phyloP scores from a whole-genome alignment of 2,329 filamentous ascomycete genomes.

The Pyrenophora graminea region DNA sequence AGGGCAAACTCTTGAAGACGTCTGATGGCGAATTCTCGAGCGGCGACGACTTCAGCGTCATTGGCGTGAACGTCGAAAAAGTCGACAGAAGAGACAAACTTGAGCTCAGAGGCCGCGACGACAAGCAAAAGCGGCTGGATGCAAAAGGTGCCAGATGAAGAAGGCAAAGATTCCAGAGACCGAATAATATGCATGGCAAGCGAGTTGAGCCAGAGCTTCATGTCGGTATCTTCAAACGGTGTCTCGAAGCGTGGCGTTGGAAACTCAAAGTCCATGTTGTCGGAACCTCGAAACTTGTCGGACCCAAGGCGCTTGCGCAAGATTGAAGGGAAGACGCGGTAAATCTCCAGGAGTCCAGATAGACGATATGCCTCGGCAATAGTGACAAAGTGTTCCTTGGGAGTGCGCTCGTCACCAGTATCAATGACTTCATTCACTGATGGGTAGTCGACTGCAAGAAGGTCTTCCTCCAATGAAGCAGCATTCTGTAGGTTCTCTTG shows the following conservation, averaged over 20 bases:
- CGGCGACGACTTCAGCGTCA: conserved; percentile 50
- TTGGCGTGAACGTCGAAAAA: conserved; percentile 49
- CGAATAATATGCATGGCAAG: conserved; percentile 58
- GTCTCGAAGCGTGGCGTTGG: conserved; percentile 41
- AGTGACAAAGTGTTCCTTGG: conserved; percentile 57
- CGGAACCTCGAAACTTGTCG: conserved; percentile 26
- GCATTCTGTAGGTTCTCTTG: conserved; percentile 47
- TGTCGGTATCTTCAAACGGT: conserved; percentile 38
- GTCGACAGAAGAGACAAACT: conserved; percentile 48
- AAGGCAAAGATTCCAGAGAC: conserved; percentile 55
- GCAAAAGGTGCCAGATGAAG: conserved; percentile 59
- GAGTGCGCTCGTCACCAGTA: conserved; percentile 57
- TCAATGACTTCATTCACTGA: conserved; percentile 54
- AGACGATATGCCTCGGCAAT: conserved; percentile 60
- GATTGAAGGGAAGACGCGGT: conserved; percentile 59
- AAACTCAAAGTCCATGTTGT: conserved; percentile 37
- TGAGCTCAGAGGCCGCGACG: conserved; percentile 56
- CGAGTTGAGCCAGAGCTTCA: conserved; percentile 54
- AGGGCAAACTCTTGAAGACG: conserved; percentile 53
- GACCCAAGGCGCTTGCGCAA: conserved; percentile 51
- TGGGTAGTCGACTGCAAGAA: conserved; percentile 54
- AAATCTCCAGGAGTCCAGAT: conserved; percentile 59
- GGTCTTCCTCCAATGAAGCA: conserved; percentile 52
- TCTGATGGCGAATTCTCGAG: conserved; percentile 55
- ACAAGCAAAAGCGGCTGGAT: conserved; percentile 60